Evolutionary conservation across 2,329 filamentous ascomycete species (phyloP).

Genomic region (Penicillium freii): DNA sequence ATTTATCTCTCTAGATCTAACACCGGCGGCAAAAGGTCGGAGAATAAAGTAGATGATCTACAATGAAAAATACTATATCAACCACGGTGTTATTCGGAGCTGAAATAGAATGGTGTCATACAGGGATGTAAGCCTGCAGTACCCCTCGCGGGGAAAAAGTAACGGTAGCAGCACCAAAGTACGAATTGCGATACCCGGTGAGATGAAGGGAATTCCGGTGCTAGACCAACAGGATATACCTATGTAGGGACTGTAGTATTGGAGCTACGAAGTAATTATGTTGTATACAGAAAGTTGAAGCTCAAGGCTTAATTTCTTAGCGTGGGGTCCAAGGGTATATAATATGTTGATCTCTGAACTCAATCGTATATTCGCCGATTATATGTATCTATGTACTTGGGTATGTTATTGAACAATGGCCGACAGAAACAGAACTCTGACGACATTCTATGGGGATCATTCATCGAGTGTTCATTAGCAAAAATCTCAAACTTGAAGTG

Average conservation of each 20-base stretch:
- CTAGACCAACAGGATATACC: not conserved
- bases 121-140: too few relatives aligned
- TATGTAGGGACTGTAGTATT: too few relatives aligned
- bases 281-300: not conserved
- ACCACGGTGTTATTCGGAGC: not conserved
- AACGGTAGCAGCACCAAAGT: conserved; percentile 22
- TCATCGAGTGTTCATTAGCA: too few relatives aligned
- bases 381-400: too few relatives aligned
- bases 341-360: too few relatives aligned
- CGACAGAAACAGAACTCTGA: too few relatives aligned
- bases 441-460: too few relatives aligned
- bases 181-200: not conserved
- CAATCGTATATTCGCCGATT: too few relatives aligned
- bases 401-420: too few relatives aligned
- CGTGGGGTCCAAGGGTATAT: too few relatives aligned
- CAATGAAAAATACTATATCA: not conserved
- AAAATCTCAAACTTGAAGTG: too few relatives aligned
- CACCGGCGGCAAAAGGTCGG: not conserved
- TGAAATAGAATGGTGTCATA: not conserved
- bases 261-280: too few relatives aligned
- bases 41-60: not conserved
- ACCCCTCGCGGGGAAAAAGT: conserved; percentile 12
- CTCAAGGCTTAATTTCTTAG: not conserved
- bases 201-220: not conserved
- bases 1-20: not conserved